phyloP scores from a whole-genome alignment of 176 grass and related monocot genomes.

The Elymus sibiricus region DNA sequence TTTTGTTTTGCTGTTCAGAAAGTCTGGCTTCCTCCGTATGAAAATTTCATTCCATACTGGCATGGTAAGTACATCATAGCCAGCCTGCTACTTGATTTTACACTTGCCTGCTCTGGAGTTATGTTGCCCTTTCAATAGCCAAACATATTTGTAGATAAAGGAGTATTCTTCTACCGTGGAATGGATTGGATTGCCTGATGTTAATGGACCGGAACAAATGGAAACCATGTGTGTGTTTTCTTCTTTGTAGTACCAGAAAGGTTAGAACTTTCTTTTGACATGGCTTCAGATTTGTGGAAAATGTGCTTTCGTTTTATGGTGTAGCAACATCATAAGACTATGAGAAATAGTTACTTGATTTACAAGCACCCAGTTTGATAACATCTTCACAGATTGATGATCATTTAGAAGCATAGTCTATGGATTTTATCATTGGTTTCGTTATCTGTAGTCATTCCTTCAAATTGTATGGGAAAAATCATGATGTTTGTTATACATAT shows the following conservation, averaged over 20 bases:
- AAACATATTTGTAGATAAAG: not conserved
- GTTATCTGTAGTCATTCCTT: not conserved
- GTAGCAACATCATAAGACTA: not conserved
- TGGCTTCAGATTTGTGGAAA: not conserved
- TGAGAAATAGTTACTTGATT: not conserved
- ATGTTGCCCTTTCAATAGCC: not conserved
- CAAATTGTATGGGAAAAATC: not conserved
- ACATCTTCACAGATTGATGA: not conserved
- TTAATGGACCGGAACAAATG: not conserved
- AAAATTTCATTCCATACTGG: not conserved
- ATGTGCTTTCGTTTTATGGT: not conserved
- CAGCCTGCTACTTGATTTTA: not conserved
- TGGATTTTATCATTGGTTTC: not conserved
- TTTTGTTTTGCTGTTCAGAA: not conserved
- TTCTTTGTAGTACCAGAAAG: not conserved
- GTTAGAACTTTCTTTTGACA: not conserved
- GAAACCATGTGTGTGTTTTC: not conserved
- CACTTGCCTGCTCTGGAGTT: not conserved
- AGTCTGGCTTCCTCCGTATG: not conserved
- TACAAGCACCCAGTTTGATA: not conserved
- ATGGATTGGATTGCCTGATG: no score
- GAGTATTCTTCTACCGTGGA: not conserved
- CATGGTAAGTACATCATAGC: not conserved
- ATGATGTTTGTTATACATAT: not conserved
- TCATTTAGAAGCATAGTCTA: slow-evolving; percentile 11